Conservation (phyloP, 805 yeast genomes). For the Myxozyma udenii region DNA sequence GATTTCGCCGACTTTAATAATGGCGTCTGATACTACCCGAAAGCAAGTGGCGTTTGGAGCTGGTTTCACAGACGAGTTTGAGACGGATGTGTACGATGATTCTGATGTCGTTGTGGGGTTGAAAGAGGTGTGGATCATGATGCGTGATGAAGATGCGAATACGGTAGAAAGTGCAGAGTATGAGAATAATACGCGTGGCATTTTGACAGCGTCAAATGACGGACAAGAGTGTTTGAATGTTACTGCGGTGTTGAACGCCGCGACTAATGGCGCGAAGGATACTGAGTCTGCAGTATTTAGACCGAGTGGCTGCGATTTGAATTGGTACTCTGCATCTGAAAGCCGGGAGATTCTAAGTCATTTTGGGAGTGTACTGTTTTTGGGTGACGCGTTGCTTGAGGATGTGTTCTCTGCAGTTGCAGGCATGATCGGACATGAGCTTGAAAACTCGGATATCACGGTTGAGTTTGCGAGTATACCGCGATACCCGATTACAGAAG, state of each 20-base stretch:
- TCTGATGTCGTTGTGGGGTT: too few relatives aligned
- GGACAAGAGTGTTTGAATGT: too few relatives aligned
- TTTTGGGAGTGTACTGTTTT: slow-evolving; percentile 8
- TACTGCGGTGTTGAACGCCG: not conserved
- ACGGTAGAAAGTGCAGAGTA: too few relatives aligned
- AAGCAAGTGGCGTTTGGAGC: too few relatives aligned
- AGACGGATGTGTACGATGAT: too few relatives aligned
- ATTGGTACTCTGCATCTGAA: slow-evolving; percentile 19
- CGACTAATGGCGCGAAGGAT: not conserved
- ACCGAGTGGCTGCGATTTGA: slow-evolving; percentile 11
- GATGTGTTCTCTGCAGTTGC: slow-evolving; percentile 16
- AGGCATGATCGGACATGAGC: slow-evolving; percentile 3
- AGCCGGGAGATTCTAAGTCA: slow-evolving; percentile 13
- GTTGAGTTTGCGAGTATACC: slow-evolving; percentile 1
- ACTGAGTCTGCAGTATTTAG: not conserved
- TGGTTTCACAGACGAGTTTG: too few relatives aligned
- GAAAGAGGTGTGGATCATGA: too few relatives aligned
- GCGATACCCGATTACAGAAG: not conserved
- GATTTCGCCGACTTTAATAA: too few relatives aligned
- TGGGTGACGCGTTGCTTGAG: slow-evolving; percentile 24
- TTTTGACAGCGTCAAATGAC: too few relatives aligned
- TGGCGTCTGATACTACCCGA: too few relatives aligned
- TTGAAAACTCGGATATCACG: not conserved
- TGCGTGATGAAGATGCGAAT: too few relatives aligned
- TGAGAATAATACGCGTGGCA: too few relatives aligned